Percentiles rank a stretch among this genome's conserved stretches.
Conservation (phyloP, 805 yeast genomes). For the Yamadazyma takamatsuzukensis region DNA sequence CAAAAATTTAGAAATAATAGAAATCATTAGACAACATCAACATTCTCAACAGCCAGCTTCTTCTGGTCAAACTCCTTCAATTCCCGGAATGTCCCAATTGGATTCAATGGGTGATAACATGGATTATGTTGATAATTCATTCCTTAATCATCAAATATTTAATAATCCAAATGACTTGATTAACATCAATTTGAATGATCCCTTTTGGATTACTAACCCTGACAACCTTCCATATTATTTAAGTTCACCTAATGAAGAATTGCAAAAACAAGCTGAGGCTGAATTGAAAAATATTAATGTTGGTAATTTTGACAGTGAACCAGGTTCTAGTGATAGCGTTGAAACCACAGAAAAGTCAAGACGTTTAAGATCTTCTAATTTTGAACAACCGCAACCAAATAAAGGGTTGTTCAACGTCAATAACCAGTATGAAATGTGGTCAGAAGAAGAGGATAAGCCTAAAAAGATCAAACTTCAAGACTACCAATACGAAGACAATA, state of each 20-base stretch:
- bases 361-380: too few relatives aligned
- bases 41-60: slow-evolving; percentile 1
- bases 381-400: slow-evolving; percentile 7
- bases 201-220: slow-evolving; percentile 51
- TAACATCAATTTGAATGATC: slow-evolving; percentile 35
- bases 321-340: neutral
- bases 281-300: slow-evolving; percentile 3
- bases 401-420: slow-evolving; percentile 4
- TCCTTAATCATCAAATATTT: slow-evolving; percentile 19
- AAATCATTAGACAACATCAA: slow-evolving; percentile 19
- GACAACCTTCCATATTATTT: slow-evolving; percentile 39
- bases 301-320: too few relatives aligned
- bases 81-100: too few relatives aligned
- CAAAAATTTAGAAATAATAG: slow-evolving; percentile 26
- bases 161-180: slow-evolving; percentile 38
- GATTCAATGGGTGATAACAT: too few relatives aligned
- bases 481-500: slow-evolving; percentile 1
- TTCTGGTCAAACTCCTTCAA: neutral
- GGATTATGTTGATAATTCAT: too few relatives aligned
- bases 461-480: slow-evolving; percentile 8
- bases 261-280: slow-evolving; percentile 7
- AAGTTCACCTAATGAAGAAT: slow-evolving; percentile 26
- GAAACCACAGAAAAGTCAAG: too few relatives aligned
- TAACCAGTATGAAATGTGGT: slow-evolving; percentile 3
- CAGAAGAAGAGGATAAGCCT: slow-evolving; percentile 2